phyloP scores from a whole-genome alignment of 2,329 filamentous ascomycete species.

The Xylaria sp. region DNA sequence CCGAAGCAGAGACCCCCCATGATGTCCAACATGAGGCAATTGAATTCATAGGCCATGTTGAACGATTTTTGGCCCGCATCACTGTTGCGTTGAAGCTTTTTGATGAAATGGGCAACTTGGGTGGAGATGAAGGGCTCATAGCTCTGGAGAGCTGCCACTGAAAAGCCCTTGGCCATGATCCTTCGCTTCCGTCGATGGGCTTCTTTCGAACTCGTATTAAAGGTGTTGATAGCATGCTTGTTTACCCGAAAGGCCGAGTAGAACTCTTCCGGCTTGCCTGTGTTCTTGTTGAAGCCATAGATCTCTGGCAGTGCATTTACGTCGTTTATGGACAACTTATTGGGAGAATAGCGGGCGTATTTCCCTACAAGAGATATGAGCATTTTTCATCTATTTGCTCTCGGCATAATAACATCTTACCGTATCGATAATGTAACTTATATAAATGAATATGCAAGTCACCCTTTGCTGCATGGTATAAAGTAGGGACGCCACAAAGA shows the following conservation, averaged over 20 bases:
- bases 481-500: not conserved
- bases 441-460: not conserved
- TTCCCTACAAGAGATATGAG: slow-evolving; percentile 14
- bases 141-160: slow-evolving; percentile 6
- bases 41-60: slow-evolving; percentile 30
- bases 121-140: slow-evolving; percentile 12
- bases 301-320: slow-evolving; percentile 26
- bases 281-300: slow-evolving; percentile 33
- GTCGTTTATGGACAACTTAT: slow-evolving; percentile 27
- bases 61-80: slow-evolving; percentile 3
- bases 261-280: slow-evolving; percentile 29
- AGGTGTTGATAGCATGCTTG: slow-evolving; percentile 21
- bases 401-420: not conserved
- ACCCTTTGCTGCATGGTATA: not conserved
- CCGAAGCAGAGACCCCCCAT: slow-evolving; percentile 43
- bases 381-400: not conserved
- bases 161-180: slow-evolving; percentile 21
- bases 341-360: slow-evolving; percentile 33
- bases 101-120: not conserved
- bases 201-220: slow-evolving; percentile 25
- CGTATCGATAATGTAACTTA: not conserved
- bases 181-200: slow-evolving; percentile 15
- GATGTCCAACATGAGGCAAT: slow-evolving; percentile 42
- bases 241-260: slow-evolving; percentile 28
- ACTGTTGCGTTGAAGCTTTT: not conserved